A percentile compares a stretch with the other conserved stretches of the same genome.
Conservation (phyloP, 2,329 filamentous ascomycete genomes). For the Aureobasidium sp. region DNA sequence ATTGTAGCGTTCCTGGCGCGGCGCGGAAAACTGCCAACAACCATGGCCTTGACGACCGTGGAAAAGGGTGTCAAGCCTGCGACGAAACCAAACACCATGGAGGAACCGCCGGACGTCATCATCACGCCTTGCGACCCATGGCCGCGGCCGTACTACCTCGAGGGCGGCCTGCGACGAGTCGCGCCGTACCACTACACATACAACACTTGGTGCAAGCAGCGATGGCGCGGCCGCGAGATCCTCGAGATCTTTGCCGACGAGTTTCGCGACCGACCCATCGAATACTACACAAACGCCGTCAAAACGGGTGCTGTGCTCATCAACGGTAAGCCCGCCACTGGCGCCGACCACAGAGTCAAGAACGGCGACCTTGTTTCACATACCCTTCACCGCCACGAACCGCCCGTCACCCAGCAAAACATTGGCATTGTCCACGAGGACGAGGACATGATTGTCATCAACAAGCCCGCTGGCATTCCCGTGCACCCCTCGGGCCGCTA, state of each 20-base stretch:
- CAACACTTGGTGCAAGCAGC: constrained; percentile 87
- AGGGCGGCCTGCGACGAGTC: constrained; percentile 74
- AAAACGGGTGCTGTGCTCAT: constrained; percentile 68
- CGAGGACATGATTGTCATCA: constrained; percentile 87
- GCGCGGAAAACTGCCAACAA: constrained; percentile 34
- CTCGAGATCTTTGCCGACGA: constrained; percentile 85
- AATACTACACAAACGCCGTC: constrained; percentile 84
- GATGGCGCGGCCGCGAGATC: constrained; percentile 75
- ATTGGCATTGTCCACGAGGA: constrained; percentile 85
- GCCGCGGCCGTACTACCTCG: constrained; percentile 69
- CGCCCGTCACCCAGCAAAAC: constrained; percentile 73
- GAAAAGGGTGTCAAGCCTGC: constrained; percentile 14
- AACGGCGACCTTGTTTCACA: constrained; percentile 92
- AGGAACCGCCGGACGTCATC: constrained; percentile 40
- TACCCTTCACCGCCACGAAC: constrained; percentile 90
- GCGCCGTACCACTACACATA: constrained; percentile 87
- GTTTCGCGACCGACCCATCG: constrained; percentile 76
- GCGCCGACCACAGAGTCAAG: constrained; percentile 60
- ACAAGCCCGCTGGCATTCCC: constrained; percentile 90
- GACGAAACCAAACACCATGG: constrained; percentile 25
- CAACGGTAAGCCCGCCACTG: constrained; percentile 62
- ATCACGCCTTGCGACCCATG: constrained; percentile 50
- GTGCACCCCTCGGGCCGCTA: constrained; percentile 94
- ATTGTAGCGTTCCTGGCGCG: constrained; percentile 44
- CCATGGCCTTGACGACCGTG: constrained; percentile 37